Conservation (phyloP, 768 basidiomycete genomes). For the Polyporus arcularius region DNA sequence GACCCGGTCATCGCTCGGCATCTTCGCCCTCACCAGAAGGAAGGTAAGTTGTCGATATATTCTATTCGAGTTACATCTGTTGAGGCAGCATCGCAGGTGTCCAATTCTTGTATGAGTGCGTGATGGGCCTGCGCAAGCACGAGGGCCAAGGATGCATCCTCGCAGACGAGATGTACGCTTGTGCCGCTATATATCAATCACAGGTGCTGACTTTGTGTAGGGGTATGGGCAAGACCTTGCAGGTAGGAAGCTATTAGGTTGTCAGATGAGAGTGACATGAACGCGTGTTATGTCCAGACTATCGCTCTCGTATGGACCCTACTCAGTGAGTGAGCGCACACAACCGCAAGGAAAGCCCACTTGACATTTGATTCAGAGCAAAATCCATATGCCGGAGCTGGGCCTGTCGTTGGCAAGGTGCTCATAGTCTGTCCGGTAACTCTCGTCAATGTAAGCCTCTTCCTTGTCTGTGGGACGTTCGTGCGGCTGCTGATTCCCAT, state of each 20-base stretch:
- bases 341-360: too few species aligned
- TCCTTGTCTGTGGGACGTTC: not conserved
- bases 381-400: slow-evolving; percentile 67
- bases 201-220: slow-evolving; percentile 38
- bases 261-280: not conserved
- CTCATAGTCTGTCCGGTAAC: slow-evolving; percentile 95
- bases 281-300: slow-evolving; percentile 49
- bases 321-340: slow-evolving; percentile 58
- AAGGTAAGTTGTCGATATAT: slow-evolving; percentile 51
- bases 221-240: slow-evolving; percentile 97
- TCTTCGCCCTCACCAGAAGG: slow-evolving; percentile 87
- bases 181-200: not conserved
- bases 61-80: not conserved
- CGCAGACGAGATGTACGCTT: slow-evolving; percentile 87
- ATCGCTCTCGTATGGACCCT: slow-evolving; percentile 93
- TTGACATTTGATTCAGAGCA: slow-evolving; percentile 55
- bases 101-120: slow-evolving; percentile 91
- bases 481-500: not conserved
- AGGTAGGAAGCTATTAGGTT: slow-evolving; percentile 41
- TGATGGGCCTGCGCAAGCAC: slow-evolving; percentile 91
- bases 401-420: slow-evolving; percentile 70
- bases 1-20: slow-evolving; percentile 80
- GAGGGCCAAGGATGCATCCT: slow-evolving; percentile 94
- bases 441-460: slow-evolving; percentile 65
- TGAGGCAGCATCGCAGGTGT: slow-evolving; percentile 47